phyloP scores from a whole-genome alignment of 1,139 yeast species.

The Candida freyschussii region DNA sequence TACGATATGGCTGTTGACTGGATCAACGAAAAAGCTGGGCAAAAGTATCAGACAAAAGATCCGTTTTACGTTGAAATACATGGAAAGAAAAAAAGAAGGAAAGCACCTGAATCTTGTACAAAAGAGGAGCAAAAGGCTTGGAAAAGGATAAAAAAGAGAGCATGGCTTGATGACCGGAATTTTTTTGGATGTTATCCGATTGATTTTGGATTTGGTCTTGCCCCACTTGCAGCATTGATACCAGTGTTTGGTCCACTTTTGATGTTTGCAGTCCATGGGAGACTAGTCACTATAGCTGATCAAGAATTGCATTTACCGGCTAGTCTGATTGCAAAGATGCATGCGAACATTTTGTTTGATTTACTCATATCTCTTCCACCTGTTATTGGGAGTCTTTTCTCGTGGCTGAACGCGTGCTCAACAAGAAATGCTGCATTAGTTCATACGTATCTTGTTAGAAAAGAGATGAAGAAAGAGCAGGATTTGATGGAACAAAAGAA shows the following conservation, averaged over 20 bases:
- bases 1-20: conserved; percentile 48
- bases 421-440: conserved; percentile 81
- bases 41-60: conserved; percentile 54
- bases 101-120: conserved; percentile 55
- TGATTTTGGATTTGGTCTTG: conserved; percentile 75
- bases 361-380: conserved; percentile 75
- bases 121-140: conserved; percentile 61
- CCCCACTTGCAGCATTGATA: conserved; percentile 59
- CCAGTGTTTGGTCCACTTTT: conserved; percentile 79
- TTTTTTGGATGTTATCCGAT: conserved; percentile 71
- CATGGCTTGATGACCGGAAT: conserved; percentile 85
- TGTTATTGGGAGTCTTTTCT: conserved; percentile 63
- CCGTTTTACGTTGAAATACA: conserved; percentile 58
- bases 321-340: conserved; percentile 58
- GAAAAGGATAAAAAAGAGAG: conserved; percentile 66
- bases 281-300: conserved; percentile 58
- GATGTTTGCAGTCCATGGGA: conserved; percentile 73
- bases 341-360: conserved; percentile 70
- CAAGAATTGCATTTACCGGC: conserved; percentile 54
- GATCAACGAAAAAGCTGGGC: conserved; percentile 64
- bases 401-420: conserved; percentile 84
- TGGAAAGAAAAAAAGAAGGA: conserved; percentile 50
- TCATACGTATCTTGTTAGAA: conserved; percentile 33
- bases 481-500: conserved; percentile 1
- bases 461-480: conserved; percentile 12